Percentiles rank a stretch among this genome's conserved stretches.
Conservation (phyloP, 2,329 filamentous ascomycete species). For the Lachnellula willkommii region DNA sequence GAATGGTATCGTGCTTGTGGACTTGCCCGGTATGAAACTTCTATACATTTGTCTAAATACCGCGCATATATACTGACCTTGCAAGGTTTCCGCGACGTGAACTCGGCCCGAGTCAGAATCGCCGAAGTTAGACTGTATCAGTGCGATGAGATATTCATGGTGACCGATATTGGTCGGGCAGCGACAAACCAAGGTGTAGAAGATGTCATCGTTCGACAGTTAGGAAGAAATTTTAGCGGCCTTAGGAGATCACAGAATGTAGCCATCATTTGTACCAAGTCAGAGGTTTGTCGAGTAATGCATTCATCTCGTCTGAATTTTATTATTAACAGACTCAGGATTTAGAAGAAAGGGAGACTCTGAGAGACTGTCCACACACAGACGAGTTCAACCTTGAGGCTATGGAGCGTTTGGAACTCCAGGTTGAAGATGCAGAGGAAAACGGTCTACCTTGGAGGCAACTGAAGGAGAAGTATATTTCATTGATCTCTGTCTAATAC, state of each 20-base stretch:
- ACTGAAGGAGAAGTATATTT: background rate
- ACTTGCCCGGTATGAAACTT: constrained; percentile 8
- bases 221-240: constrained; percentile 9
- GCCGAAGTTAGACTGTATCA: constrained; percentile 12
- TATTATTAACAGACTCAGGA: constrained; percentile 1
- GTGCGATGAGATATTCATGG: constrained; percentile 14
- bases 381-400: constrained; percentile 4
- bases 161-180: constrained; percentile 12
- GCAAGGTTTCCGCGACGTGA: constrained; percentile 13
- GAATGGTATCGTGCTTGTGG: constrained; percentile 14
- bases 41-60: background rate
- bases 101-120: constrained; percentile 12
- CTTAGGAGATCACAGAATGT: constrained; percentile 12
- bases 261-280: constrained; percentile 14
- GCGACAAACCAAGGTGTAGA: constrained; percentile 9
- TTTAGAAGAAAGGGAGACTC: constrained; percentile 5
- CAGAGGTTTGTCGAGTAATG: constrained; percentile 6
- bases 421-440: background rate
- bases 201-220: constrained; percentile 4
- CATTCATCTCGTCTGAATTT: background rate
- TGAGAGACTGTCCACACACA: constrained; percentile 9
- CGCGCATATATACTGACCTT: constrained; percentile 5
- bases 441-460: background rate
- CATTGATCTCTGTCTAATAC: background rate
- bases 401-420: background rate